phyloP scores from a whole-genome alignment of 345 rosid species.

The Durio zibethinus region DNA sequence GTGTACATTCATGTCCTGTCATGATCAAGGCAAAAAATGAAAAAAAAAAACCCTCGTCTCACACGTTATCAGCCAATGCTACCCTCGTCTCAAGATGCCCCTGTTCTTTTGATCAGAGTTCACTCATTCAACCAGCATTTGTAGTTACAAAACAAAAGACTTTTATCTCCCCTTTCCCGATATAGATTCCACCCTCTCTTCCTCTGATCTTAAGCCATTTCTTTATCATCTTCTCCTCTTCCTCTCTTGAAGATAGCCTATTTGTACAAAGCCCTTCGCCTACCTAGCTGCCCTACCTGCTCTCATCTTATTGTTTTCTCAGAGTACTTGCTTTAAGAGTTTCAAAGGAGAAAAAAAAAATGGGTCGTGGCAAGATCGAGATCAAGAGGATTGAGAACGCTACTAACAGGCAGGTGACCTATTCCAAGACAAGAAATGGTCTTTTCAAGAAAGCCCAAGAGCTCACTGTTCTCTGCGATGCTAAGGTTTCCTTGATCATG shows the following conservation, averaged over 20 bases:
- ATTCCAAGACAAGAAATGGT: slow-evolving; percentile 57
- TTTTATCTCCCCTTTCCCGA: slow-evolving; percentile 5
- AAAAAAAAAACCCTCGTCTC: neutral
- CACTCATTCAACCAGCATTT: slow-evolving; percentile 12
- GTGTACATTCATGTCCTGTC: neutral
- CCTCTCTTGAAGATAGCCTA: neutral
- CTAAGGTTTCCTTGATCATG: slow-evolving; percentile 59
- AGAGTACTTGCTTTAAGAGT: neutral
- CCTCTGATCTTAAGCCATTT: neutral
- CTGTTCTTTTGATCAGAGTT: neutral
- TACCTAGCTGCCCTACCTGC: neutral
- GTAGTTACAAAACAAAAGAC: slow-evolving; percentile 13
- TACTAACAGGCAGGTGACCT: slow-evolving; percentile 62
- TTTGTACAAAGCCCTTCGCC: neutral
- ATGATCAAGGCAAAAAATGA: neutral
- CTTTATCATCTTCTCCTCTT: neutral
- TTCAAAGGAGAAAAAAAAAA: neutral
- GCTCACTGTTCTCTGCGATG: slow-evolving; percentile 68
- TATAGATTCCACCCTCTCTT: neutral
- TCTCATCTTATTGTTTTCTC: neutral
- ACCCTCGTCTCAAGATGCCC: slow-evolving; percentile 9
- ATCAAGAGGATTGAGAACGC: slow-evolving; percentile 62
- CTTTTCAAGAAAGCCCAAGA: slow-evolving; percentile 66
- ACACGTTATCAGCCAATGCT: slow-evolving; percentile 6
- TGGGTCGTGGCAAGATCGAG: slow-evolving; percentile 67